Evolutionary conservation across 2,329 filamentous ascomycete species (phyloP), one percentile per base, ranked within the genome.

Genomic region (Dactylonectria macrodidyma): DNA sequence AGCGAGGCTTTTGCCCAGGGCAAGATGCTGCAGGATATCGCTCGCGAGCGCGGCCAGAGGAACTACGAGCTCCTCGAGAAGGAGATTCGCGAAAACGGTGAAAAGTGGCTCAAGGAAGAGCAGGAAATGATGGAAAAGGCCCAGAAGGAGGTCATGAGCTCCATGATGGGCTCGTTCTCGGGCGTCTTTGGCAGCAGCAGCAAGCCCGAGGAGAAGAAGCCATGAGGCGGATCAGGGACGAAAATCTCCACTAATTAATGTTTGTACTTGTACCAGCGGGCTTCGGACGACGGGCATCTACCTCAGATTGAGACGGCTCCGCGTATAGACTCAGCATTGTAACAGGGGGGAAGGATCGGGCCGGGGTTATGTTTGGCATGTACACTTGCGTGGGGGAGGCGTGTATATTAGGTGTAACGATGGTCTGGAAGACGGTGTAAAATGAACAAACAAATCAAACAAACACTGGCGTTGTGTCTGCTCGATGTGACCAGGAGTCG

Each of bases 11-110:
- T 96, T 69, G 91, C 93, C 2, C 91, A 97, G 81, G 96, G 95
- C 76, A 99, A 98, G 89, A 98, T 98, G 94, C 86, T 98, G 73
- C 95, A 95, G 82, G 96, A 99, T 78, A 91, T 97, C 81, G 95
- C 96, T 58, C 91, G 96, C 57, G 96, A 99, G 84, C 89, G 95
- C 57, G 96, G 96, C 38, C 93, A 95, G 83, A 92, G 92, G 80
- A 93, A 95, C 82, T 99, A 98, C 82, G 90, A 97, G 85, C 84
- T 91, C 74, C 88, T 98, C 69, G 95, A 98, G 82, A 92, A 91
- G 82, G 93, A 97, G 84, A 97, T 99, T 75, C 89, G 92, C 54
- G 93, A 97, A 81, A 96, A 98, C 79, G 96, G 95, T 59, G 94
- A 95, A 81, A 94, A 95, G 84, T 98, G 95, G 94, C 86, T 99